Evolutionary conservation across 1,284 basidiomycete species (phyloP).

Genomic region (Tylopilus sp.): DNA sequence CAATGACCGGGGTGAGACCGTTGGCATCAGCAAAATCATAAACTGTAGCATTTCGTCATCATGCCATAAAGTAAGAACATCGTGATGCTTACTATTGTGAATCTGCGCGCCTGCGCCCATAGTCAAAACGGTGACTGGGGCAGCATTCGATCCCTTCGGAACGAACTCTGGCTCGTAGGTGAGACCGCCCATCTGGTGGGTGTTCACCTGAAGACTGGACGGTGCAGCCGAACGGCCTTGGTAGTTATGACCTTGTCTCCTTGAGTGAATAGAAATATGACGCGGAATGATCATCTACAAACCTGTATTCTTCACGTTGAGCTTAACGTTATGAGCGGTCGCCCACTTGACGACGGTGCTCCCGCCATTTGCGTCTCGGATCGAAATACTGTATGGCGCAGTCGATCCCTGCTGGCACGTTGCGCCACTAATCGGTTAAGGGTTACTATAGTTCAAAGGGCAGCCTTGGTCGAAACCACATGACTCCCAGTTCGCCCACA

Average conservation of each 20-base stretch:
- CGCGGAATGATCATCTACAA: background rate
- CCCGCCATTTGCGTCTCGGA: constrained; percentile 19
- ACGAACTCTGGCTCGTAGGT: constrained; percentile 20
- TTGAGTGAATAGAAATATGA: background rate
- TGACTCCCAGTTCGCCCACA: constrained; percentile 25
- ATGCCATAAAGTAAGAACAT: background rate
- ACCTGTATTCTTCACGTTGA: constrained; percentile 27
- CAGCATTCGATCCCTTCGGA: constrained; percentile 15
- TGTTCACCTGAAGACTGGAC: constrained; percentile 23
- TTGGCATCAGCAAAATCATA: constrained; percentile 10
- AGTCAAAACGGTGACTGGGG: constrained; percentile 16
- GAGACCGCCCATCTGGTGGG: constrained; percentile 16
- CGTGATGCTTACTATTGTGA: constrained; percentile 11
- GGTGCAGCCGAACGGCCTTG: constrained; percentile 22
- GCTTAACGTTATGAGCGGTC: constrained; percentile 19
- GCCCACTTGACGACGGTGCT: constrained; percentile 23
- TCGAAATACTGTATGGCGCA: constrained; percentile 19
- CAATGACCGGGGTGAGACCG: constrained; percentile 14
- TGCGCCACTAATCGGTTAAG: constrained; percentile 10
- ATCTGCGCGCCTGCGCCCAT: constrained; percentile 20
- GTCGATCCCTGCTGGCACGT: constrained; percentile 21
- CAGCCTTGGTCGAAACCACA: constrained; percentile 20
- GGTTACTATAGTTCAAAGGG: constrained; percentile 17
- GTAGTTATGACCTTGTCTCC: constrained; percentile 20
- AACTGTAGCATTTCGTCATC: constrained; percentile 5